A percentile compares a stretch with the other conserved stretches of the same genome.
These are phyloP conservation scores for Mycena sanguinolenta DNA, from an alignment of 768 basidiomycete species.

Conservation along the genomic window DNA sequence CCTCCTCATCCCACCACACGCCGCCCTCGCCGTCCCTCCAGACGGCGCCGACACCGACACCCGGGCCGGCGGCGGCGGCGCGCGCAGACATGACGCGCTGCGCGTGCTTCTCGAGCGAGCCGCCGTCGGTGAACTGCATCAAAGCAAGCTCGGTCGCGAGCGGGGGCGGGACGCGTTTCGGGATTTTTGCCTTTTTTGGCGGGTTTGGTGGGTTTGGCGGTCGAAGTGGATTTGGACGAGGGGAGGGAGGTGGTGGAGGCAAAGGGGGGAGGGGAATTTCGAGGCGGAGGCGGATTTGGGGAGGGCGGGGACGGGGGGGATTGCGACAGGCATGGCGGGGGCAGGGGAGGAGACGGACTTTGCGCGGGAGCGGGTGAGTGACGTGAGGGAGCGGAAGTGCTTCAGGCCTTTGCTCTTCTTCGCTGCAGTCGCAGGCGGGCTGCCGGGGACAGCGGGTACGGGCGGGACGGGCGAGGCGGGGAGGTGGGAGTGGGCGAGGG, in stretches of 20 bases:
- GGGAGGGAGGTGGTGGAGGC: too few relatives aligned
- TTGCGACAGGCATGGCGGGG: too few relatives aligned
- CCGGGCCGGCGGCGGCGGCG: slow-evolving; percentile 56
- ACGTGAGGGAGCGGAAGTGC: slow-evolving; percentile 66
- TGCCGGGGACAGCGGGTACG: slow-evolving; percentile 39
- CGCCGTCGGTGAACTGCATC: slow-evolving; percentile 79
- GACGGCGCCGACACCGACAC: slow-evolving; percentile 60
- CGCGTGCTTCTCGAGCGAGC: slow-evolving; percentile 66
- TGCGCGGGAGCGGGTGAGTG: slow-evolving; percentile 58
- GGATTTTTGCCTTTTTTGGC: slow-evolving; percentile 68
- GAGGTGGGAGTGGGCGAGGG: slow-evolving; percentile 45
- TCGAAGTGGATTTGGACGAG: slow-evolving; percentile 40
- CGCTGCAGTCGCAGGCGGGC: slow-evolving; percentile 30
- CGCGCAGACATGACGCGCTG: slow-evolving; percentile 68
- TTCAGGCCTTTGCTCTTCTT: slow-evolving; percentile 51
- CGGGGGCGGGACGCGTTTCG: slow-evolving; percentile 56
- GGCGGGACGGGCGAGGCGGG: slow-evolving; percentile 41
- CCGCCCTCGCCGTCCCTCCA: slow-evolving; percentile 73
- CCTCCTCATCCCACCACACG: slow-evolving; percentile 80
- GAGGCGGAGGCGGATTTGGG: slow-evolving; percentile 42
- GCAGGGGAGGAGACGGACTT: slow-evolving; percentile 47
- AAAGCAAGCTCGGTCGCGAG: slow-evolving; percentile 76
- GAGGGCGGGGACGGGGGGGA: slow-evolving; percentile 21
- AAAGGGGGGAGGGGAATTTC: slow-evolving; percentile 37
- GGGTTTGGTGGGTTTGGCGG: slow-evolving; percentile 44